phyloP scores from a whole-genome alignment of 2,329 filamentous ascomycete species.

The Diaporthe sp. region DNA sequence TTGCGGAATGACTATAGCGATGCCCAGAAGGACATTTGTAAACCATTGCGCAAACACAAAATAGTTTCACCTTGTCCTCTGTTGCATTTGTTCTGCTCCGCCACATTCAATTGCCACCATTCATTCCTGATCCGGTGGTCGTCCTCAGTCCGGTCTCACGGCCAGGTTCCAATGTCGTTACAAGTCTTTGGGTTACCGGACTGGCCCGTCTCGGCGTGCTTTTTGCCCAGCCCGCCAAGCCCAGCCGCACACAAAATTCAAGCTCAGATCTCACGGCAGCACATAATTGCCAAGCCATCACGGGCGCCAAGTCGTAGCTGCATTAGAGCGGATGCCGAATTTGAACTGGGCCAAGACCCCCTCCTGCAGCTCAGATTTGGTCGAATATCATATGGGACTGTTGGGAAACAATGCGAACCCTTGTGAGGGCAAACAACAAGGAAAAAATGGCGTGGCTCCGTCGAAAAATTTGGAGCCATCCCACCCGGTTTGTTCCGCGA shows the following conservation, averaged over 20 bases:
- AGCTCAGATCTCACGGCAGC: constrained; percentile 4
- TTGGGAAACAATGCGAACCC: background rate
- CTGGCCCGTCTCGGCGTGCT: constrained; percentile 16
- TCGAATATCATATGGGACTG: background rate
- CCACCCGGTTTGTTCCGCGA: background rate
- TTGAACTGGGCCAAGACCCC: background rate
- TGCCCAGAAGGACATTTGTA: background rate
- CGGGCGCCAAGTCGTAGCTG: background rate
- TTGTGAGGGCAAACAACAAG: background rate
- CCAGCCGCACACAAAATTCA: background rate
- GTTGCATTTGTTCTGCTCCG: background rate
- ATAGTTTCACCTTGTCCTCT: background rate
- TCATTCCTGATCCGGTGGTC: background rate
- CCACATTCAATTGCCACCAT: background rate
- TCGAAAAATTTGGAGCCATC: background rate
- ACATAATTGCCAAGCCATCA: constrained; percentile 17
- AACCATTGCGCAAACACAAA: background rate
- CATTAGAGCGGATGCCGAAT: background rate
- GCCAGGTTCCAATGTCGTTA: constrained; percentile 19
- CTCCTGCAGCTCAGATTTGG: background rate
- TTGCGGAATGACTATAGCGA: background rate
- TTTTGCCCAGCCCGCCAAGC: constrained; percentile 22
- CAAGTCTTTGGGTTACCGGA: constrained; percentile 16
- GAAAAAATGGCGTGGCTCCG: background rate
- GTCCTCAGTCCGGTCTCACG: constrained; percentile 13